Conservation (phyloP, 257 asterid species). For the Scutellaria baicalensis region DNA sequence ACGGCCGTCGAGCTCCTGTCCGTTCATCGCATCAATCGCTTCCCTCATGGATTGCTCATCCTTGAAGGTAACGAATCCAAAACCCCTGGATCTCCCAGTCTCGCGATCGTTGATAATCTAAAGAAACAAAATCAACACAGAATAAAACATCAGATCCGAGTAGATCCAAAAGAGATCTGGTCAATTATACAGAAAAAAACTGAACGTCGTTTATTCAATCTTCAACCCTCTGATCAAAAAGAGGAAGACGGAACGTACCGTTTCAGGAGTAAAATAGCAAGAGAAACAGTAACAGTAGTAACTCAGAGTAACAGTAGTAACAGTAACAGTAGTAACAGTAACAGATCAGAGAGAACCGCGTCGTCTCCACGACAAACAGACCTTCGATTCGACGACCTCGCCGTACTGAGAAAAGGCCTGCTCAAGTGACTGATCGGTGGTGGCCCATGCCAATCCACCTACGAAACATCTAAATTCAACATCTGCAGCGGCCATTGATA, state of each 20-base stretch:
- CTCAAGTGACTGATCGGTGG: conserved; percentile 59
- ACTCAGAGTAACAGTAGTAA: conserved; percentile 31
- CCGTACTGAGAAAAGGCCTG: conserved; percentile 67
- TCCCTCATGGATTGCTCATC: conserved; percentile 74
- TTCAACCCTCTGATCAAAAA: conserved; percentile 40
- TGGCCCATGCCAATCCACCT: conserved; percentile 94
- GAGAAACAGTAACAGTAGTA: conserved; percentile 44
- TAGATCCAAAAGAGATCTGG: not conserved
- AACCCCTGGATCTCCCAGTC: conserved; percentile 94
- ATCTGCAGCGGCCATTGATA: conserved; percentile 48
- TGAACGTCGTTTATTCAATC: conserved; percentile 45
- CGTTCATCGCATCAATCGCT: conserved; percentile 84
- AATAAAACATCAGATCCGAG: conserved; percentile 18
- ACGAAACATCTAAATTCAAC: conserved; percentile 83
- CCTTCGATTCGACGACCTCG: conserved; percentile 79
- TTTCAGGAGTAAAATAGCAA: conserved; percentile 41
- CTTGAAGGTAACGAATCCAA: conserved; percentile 83
- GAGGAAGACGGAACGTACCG: conserved; percentile 93
- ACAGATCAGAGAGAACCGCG: conserved; percentile 35
- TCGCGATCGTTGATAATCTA: conserved; percentile 86
- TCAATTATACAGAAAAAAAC: not conserved
- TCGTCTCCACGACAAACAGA: conserved; percentile 64
- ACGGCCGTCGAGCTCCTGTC: conserved; percentile 78
- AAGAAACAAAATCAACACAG: not conserved
- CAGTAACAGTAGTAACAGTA: conserved; percentile 30